Evolutionary conservation across 208 protist genomes (phyloP).

Genomic region (Trichomonas tenax): DNA sequence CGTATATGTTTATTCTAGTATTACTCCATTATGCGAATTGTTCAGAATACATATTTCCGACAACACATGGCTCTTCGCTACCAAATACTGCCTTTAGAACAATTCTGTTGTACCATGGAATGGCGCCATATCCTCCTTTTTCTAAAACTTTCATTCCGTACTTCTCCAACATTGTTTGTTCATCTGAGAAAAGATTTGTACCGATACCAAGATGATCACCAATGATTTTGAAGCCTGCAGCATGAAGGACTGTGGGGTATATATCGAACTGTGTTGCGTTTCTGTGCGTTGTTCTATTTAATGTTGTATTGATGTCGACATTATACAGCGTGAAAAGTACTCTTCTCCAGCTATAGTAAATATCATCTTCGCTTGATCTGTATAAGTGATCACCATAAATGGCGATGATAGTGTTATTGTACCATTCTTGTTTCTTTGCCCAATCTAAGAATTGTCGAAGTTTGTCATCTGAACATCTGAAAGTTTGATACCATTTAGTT

Average conservation of each 20-base stretch:
- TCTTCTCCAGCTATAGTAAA: no score
- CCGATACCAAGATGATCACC: not conserved
- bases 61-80: not conserved
- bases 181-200: not conserved
- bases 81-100: not conserved
- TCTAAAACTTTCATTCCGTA: not conserved
- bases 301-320: not conserved
- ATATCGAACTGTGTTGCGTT: not conserved
- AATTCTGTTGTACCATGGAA: not conserved
- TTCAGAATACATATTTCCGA: not conserved
- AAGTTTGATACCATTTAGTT: not conserved
- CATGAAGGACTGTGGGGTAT: not conserved
- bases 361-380: not conserved
- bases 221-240: not conserved
- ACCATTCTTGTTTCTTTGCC: not conserved
- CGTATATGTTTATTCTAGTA: no score
- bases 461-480: not conserved
- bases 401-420: not conserved
- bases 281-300: not conserved
- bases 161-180: not conserved
- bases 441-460: not conserved
- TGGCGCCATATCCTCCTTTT: not conserved
- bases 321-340: no score
- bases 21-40: no score
- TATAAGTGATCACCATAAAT: not conserved